Evolutionary conservation across 2,329 filamentous ascomycete genomes (phyloP).

Genomic region (Diplodia seriata): DNA sequence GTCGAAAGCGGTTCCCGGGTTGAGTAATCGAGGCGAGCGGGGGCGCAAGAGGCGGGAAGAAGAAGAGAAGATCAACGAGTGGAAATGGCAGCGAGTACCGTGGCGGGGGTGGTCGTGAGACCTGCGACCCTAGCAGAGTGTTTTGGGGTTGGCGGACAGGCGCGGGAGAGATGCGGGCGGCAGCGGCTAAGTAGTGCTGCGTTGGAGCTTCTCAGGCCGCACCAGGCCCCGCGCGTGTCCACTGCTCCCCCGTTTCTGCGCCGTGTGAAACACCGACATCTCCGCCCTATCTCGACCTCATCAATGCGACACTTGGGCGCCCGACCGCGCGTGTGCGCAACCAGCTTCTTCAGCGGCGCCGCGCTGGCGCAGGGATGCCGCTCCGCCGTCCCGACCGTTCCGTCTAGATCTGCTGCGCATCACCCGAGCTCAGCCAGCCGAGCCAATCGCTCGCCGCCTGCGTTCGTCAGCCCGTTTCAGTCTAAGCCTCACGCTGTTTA

Average conservation of each 20-base stretch:
- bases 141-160: conserved; percentile 20
- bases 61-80: conserved; percentile 30
- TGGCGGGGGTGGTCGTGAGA: conserved; percentile 5
- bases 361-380: conserved; percentile 5
- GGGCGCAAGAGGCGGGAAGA: neutral
- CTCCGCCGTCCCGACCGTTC: conserved; percentile 21
- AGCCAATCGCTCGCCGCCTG: neutral
- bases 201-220: neutral
- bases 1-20: neutral
- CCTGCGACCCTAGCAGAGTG: conserved; percentile 17
- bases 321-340: neutral
- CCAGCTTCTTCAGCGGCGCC: neutral
- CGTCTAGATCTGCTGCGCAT: conserved; percentile 20
- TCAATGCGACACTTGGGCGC: conserved; percentile 15
- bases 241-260: neutral
- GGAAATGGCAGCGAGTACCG: conserved; percentile 34
- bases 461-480: neutral
- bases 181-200: neutral
- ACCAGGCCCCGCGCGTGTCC: conserved; percentile 10
- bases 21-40: neutral
- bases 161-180: conserved; percentile 9
- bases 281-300: conserved; percentile 15
- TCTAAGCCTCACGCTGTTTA: conserved; percentile 3
- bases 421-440: neutral
- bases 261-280: conserved; percentile 13